Base-by-base conservation (phyloP, 2,329 filamentous ascomycete genomes). In the Tolypocladium paradoxum region DNA sequence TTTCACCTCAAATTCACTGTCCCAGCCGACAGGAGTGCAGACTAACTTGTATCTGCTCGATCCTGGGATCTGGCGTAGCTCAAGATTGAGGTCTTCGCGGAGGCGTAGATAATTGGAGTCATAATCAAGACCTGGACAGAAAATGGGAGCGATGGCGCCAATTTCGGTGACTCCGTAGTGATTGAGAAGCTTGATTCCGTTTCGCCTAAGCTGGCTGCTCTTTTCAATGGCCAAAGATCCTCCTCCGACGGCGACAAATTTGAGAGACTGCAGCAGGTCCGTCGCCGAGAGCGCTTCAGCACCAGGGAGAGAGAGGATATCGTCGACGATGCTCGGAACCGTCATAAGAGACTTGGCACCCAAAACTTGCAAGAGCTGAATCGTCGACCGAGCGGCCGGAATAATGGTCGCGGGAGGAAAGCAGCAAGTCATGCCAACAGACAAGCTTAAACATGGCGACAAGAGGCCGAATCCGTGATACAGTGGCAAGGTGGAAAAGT, bases 121-220 rank as follows among this genome's bases (percentile, higher is more conserved):
- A 50, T 70, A 68, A 35, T 62, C 60, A 1, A 56, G 45, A 1
- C 49, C 51, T 0, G 66, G 66, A 16, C 54, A 34, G 53, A 69
- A 69, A 8, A 68, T 64, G 0, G 62, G 64, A 2, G 66, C 62
- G 20, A 70, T 53, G 2, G 65, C 60, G 0, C 68, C 67, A 6
- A 64, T 61, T 49, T 70, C 68, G 0, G 67, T 70, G 3, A 62
- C 61, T 5, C 68, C 68, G 46, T 64, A 69, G 52, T 67, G 65
- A 51, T 68, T 68, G 29, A 70, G 54, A 0, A 70, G 48, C 22
- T 58, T 64, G 12, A 68, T 57, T 1, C 55, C 53, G 12, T 56
- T 52, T 1, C 53, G 43, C 6, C 51, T 53, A 8, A 69, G 53
- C 6, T 18, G 50, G 1, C 51, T 50, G 8, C 60, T 64, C 22